These are phyloP conservation scores for Samsoniella hepiali DNA, from an alignment of 2,329 filamentous ascomycete species.

Conservation along the genomic window DNA sequence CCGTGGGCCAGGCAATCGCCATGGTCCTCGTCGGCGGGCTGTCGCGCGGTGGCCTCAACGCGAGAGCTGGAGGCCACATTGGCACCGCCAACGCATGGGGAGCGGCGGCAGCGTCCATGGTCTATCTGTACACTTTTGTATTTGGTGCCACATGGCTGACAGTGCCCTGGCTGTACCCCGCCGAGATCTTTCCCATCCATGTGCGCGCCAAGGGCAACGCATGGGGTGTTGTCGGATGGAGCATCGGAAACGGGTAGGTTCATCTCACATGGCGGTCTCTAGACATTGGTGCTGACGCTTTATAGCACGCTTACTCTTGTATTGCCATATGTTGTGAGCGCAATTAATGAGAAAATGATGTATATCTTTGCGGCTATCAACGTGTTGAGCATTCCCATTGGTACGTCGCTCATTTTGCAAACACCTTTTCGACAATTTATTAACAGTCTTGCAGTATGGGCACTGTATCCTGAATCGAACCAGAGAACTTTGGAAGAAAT, in stretches of 20 bases:
- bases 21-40: constrained; percentile 67
- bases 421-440: not conserved
- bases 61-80: constrained; percentile 45
- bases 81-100: constrained; percentile 47
- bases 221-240: constrained; percentile 74
- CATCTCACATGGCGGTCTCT: not conserved
- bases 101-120: constrained; percentile 57
- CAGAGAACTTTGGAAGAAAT: constrained; percentile 28
- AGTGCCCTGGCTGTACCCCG: constrained; percentile 61
- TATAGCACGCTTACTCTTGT: constrained; percentile 11
- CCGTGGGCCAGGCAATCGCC: constrained; percentile 59
- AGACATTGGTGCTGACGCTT: not conserved
- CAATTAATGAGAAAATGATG: not conserved
- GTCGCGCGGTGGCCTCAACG: constrained; percentile 46
- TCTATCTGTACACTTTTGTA: constrained; percentile 53
- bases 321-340: constrained; percentile 11
- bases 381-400: not conserved
- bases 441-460: not conserved
- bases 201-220: constrained; percentile 72
- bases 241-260: constrained; percentile 61
- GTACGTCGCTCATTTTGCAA: not conserved
- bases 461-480: constrained; percentile 25
- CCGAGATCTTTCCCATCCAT: constrained; percentile 70
- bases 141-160: constrained; percentile 48
- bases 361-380: constrained; percentile 22